Conservation (phyloP, 2,329 filamentous ascomycete genomes). For the Tolypocladium endophyticum region DNA sequence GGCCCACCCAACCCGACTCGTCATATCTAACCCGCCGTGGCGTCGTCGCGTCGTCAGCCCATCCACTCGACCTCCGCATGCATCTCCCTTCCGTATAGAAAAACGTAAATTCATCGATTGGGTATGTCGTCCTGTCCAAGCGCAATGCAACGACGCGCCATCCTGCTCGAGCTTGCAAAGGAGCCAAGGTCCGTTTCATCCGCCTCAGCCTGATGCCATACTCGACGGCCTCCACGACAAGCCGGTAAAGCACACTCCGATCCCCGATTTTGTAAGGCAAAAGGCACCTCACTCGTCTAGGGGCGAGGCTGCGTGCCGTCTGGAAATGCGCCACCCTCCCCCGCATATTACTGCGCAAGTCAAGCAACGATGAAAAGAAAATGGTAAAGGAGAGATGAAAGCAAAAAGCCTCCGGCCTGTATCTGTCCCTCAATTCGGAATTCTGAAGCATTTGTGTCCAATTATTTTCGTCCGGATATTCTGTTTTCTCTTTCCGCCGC, state of each 20-base stretch:
- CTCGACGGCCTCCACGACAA: neutral
- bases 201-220: neutral
- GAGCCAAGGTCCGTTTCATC: neutral
- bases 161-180: neutral
- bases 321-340: neutral
- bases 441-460: neutral
- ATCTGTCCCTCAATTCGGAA: neutral
- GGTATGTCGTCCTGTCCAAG: neutral
- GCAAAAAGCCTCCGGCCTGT: constrained; percentile 1
- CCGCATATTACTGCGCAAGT: neutral
- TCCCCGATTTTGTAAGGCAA: neutral
- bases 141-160: neutral
- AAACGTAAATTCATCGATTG: neutral
- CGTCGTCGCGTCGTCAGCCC: neutral
- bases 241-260: neutral
- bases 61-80: neutral
- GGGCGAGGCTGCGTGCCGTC: neutral
- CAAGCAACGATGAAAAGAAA: neutral
- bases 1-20: neutral
- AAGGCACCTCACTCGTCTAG: neutral
- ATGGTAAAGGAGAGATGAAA: neutral
- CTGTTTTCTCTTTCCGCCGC: constrained; percentile 1
- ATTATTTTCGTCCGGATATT: constrained; percentile 1
- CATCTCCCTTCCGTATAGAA: neutral
- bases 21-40: neutral